phyloP scores from a whole-genome alignment of 2,329 filamentous ascomycete genomes.

The Nannizziopsis arthrosporioides region DNA sequence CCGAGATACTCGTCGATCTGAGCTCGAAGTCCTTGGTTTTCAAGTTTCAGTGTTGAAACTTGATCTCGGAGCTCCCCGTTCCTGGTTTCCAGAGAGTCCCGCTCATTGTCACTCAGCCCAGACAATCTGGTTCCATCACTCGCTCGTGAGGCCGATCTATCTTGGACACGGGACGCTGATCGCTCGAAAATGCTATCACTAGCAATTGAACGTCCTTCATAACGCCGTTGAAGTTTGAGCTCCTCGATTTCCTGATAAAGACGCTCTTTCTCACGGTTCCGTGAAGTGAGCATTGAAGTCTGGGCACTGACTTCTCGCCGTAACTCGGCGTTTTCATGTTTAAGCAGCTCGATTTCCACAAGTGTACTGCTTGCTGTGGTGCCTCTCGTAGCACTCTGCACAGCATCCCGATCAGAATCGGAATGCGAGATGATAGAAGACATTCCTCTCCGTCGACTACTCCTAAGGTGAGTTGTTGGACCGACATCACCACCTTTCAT shows the following conservation, averaged over 20 bases:
- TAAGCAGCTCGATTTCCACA: constrained; percentile 72
- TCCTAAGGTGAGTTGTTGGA: constrained; percentile 19
- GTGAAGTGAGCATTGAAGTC: constrained; percentile 91
- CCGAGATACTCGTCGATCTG: constrained; percentile 69
- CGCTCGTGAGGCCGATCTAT: constrained; percentile 60
- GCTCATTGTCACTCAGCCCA: constrained; percentile 58
- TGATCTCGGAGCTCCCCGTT: constrained; percentile 76
- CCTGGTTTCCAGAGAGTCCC: constrained; percentile 75
- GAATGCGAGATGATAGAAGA: constrained; percentile 31
- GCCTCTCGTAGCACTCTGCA: constrained; percentile 36
- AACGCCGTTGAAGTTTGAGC: constrained; percentile 74
- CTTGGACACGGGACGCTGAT: constrained; percentile 75
- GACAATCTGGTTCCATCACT: constrained; percentile 59
- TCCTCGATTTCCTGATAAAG: constrained; percentile 97
- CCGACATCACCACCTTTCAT: constrained; percentile 38
- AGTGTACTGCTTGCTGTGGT: constrained; percentile 56
- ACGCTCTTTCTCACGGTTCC: constrained; percentile 87
- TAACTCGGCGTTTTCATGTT: constrained; percentile 84
- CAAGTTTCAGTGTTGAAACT: constrained; percentile 71
- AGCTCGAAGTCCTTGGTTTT: constrained; percentile 77
- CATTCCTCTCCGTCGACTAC: constrained; percentile 26
- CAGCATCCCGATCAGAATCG: constrained; percentile 26
- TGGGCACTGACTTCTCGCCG: constrained; percentile 88
- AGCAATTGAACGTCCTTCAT: constrained; percentile 49
- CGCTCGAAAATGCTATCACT: constrained; percentile 87